phyloP scores from a whole-genome alignment of 2,329 filamentous ascomycete genomes.

The Geosmithia flava region DNA sequence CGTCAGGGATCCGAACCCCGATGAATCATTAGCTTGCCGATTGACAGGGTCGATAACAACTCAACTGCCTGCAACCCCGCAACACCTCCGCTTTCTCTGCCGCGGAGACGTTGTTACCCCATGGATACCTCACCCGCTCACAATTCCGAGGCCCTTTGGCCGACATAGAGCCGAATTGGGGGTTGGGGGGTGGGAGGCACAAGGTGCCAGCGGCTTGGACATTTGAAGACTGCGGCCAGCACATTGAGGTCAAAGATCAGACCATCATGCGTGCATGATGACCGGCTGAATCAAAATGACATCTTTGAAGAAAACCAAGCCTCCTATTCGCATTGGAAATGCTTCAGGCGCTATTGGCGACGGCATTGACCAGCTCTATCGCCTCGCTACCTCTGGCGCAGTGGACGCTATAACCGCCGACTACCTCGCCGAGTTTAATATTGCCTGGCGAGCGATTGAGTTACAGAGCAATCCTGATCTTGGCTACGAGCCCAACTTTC shows the following conservation, averaged over 20 bases:
- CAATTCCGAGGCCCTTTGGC: not conserved
- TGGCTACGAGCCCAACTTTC: slow-evolving; percentile 20
- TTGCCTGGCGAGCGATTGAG: slow-evolving; percentile 24
- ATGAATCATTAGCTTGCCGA: not conserved
- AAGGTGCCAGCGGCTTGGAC: not conserved
- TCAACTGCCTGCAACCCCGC: not conserved
- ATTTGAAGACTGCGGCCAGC: not conserved
- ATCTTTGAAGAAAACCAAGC: not conserved
- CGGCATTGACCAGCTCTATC: slow-evolving; percentile 12
- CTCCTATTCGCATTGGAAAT: slow-evolving; percentile 12
- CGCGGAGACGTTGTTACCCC: not conserved
- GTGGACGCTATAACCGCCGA: slow-evolving; percentile 21
- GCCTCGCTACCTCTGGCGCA: slow-evolving; percentile 9
- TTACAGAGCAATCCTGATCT: slow-evolving; percentile 13
- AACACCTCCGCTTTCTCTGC: not conserved
- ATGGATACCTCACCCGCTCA: not conserved
- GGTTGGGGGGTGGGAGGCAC: not conserved
- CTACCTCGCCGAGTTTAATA: slow-evolving; percentile 30
- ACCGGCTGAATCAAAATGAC: not conserved
- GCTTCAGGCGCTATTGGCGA: slow-evolving; percentile 14
- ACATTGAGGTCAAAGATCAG: not conserved
- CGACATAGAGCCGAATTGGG: not conserved
- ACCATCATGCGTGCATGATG: not conserved
- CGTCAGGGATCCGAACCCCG: not conserved
- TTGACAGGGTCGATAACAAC: not conserved